Evolutionary conservation across 768 basidiomycete genomes (phyloP), one percentile per base, ranked within the genome.

Genomic region (Macrolepiota albuminosa): DNA sequence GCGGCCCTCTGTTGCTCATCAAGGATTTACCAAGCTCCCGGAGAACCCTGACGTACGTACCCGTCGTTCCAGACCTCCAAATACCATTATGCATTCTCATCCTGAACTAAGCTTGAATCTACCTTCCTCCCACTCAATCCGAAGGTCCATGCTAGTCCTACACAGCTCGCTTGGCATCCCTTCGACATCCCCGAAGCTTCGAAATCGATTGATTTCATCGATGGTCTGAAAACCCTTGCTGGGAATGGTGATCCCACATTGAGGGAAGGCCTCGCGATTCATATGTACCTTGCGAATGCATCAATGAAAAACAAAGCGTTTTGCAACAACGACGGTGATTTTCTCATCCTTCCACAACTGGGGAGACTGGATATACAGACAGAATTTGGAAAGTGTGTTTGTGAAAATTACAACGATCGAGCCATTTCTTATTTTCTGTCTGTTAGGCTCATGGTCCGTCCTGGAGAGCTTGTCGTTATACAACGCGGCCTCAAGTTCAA

Each of bases 401-500:
- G 21, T 4, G 47, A 26, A 26, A 33, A 33, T 61, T 7, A 26
- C 0, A 47, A 42, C 34, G 11, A 56, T 21, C 18, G 31, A 13
- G 21, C 21, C 1, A 5, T 26, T 43, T 33, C 26, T 21, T 33
- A 21, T 6, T 47, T 33, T 43, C 56, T 51, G 29, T 40, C 36
- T 51, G 26, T 6, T 50, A 85, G 84, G 64, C 58, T 87, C 61
- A 85, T 86, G 84, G 84, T 81, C 11, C 70, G 81, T 11, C 81
- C 85, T 21, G 87, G 87, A 10, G 87, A 89, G 68, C 70, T 88
- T 24, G 75, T 80, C 21, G 85, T 88, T 54, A 81, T 88, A 59
- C 85, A 85, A 67, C 79, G 85, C 4, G 86, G 87, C 1, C 81
- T 87, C 66, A 82, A 84, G 68, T 87, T 84, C 76, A 87, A 84